Conservation (phyloP, 139 green algal genomes). For the Marvania coccoides region DNA sequence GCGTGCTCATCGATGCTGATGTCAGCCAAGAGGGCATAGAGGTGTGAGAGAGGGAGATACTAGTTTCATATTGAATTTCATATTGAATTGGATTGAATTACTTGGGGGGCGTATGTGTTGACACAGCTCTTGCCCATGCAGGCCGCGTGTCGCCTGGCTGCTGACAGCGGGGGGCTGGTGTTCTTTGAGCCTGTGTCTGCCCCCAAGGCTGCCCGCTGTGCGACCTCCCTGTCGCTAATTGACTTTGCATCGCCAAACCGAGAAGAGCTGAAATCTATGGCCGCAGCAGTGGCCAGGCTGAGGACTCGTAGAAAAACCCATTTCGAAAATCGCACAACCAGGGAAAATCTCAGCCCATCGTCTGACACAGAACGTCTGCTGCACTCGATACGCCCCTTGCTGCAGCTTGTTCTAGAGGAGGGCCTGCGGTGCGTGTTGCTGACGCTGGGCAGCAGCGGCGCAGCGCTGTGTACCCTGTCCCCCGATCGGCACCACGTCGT, state of each 20-base stretch:
- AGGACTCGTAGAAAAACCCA: too few relatives aligned
- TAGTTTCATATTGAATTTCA: too few relatives aligned
- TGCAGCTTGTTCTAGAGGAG: constrained; percentile 14
- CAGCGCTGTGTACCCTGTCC: constrained; percentile 30
- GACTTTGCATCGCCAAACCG: constrained; percentile 45
- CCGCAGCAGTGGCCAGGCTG: constrained; percentile 21
- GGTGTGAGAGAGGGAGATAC: too few relatives aligned
- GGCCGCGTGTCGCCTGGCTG: constrained; percentile 26
- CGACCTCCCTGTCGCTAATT: constrained; percentile 13
- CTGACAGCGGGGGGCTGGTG: constrained; percentile 27
- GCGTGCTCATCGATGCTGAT: constrained; percentile 8
- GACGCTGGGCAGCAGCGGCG: constrained; percentile 42
- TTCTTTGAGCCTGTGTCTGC: constrained; percentile 64
- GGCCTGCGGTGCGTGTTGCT: constrained; percentile 43
- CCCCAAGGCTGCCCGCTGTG: constrained; percentile 43
- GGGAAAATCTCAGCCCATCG: too few relatives aligned
- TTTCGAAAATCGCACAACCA: too few relatives aligned
- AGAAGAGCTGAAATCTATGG: constrained; percentile 45
- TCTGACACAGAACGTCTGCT: too few relatives aligned
- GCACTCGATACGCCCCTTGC: not conserved
- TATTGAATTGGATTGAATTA: too few relatives aligned
- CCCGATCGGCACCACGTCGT: not conserved
- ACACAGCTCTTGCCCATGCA: too few relatives aligned
- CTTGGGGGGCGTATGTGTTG: too few relatives aligned
- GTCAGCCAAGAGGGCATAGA: not conserved